A percentile compares a stretch with the other conserved stretches of the same genome.
Conservation (phyloP, 1,284 basidiomycete species). For the Pseudozyma pruni region DNA sequence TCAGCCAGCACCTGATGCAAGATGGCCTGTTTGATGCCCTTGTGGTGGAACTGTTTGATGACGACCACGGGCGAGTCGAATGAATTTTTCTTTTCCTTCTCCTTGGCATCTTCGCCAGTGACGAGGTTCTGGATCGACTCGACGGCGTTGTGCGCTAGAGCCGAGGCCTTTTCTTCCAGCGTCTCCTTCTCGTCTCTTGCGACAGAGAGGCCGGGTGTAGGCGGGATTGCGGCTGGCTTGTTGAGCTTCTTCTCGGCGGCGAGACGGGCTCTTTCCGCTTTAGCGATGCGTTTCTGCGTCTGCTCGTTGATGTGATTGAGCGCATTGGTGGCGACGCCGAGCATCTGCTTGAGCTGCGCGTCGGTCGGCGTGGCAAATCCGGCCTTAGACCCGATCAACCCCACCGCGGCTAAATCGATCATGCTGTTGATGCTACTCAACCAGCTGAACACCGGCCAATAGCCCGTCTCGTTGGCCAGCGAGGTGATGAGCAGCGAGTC, state of each 20-base stretch:
- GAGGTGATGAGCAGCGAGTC: conserved; percentile 78
- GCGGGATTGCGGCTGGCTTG: conserved; percentile 3
- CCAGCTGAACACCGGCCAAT: conserved; percentile 77
- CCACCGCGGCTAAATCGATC: conserved; percentile 90
- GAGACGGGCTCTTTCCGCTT: conserved; percentile 43
- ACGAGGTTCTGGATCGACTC: conserved; percentile 28
- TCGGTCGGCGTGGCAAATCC: conserved; percentile 85
- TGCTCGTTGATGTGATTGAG: conserved; percentile 75
- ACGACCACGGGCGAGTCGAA: conserved; percentile 55
- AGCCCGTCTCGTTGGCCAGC: conserved; percentile 82
- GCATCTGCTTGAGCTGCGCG: conserved; percentile 83
- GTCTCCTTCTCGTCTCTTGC: conserved; percentile 13
- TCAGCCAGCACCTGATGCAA: conserved; percentile 80
- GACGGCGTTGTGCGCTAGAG: conserved; percentile 22
- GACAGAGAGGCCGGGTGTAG: conserved; percentile 7
- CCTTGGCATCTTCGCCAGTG: not conserved
- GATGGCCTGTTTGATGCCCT: conserved; percentile 74
- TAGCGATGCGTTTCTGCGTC: conserved; percentile 50
- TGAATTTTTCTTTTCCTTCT: conserved; percentile 23
- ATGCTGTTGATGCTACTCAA: conserved; percentile 84
- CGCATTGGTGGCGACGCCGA: conserved; percentile 81
- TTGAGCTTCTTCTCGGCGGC: conserved; percentile 40
- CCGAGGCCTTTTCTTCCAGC: conserved; percentile 35
- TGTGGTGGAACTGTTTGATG: conserved; percentile 63
- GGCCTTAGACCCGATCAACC: conserved; percentile 94